These are phyloP conservation scores for Phytopythium mirpurense DNA, from an alignment of 352 stramenopile genomes.

Conservation along the genomic window DNA sequence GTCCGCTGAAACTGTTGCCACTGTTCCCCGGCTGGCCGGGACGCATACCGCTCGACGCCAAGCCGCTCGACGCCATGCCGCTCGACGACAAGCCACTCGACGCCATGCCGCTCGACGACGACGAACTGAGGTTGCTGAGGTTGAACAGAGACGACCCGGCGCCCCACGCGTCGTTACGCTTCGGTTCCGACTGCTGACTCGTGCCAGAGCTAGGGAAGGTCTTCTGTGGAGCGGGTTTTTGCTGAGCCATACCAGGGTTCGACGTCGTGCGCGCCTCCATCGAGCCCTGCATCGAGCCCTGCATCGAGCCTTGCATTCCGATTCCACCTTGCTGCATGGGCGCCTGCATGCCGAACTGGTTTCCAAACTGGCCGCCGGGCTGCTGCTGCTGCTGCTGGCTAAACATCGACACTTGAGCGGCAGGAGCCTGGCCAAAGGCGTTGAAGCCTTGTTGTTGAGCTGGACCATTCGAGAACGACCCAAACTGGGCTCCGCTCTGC, in stretches of 20 bases:
- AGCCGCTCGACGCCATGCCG: constrained; percentile 8
- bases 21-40: constrained; percentile 23
- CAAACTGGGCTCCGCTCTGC: constrained; percentile 20
- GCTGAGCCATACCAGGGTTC: constrained; percentile 25
- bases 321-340: too few species aligned
- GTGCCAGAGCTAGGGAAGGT: constrained; percentile 23
- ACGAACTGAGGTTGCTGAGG: constrained; percentile 62
- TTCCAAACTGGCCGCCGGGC: constrained; percentile 34
- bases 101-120: constrained; percentile 11
- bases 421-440: constrained; percentile 39
- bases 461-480: constrained; percentile 28
- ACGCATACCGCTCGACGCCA: constrained; percentile 14
- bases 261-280: constrained; percentile 35
- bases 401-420: constrained; percentile 36
- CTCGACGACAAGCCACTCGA: constrained; percentile 9
- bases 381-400: constrained; percentile 30
- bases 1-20: constrained; percentile 72
- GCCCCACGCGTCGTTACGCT: constrained; percentile 73
- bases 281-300: constrained; percentile 29
- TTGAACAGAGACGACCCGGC: constrained; percentile 75
- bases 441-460: constrained; percentile 40
- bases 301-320: constrained; percentile 42
- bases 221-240: constrained; percentile 2
- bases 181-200: constrained; percentile 29
- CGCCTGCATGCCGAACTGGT: constrained; percentile 41